These are phyloP conservation scores for Thuidium tamariscinum DNA, from an alignment of 225 moss, liverwort and hornwort genomes.

Conservation along the genomic window DNA sequence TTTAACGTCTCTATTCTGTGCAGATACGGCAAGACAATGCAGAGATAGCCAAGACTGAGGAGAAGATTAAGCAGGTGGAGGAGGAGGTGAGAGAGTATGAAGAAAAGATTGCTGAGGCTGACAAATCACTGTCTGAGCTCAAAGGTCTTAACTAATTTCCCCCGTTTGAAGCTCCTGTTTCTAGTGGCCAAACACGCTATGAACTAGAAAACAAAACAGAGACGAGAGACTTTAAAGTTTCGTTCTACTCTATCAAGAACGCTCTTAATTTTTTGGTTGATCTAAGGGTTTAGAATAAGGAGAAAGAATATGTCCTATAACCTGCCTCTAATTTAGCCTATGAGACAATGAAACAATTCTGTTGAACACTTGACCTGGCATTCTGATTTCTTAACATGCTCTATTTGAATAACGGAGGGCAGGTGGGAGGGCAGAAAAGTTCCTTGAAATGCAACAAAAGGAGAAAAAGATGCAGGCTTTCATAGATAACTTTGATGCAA, in stretches of 20 bases:
- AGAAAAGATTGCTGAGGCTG: constrained; percentile 28
- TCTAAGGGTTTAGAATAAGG: not conserved
- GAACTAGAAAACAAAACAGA: not conserved
- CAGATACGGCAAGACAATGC: constrained; percentile 56
- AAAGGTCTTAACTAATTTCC: constrained; percentile 24
- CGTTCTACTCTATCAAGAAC: not conserved
- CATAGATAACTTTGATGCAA: constrained; percentile 61
- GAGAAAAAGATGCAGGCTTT: constrained; percentile 77
- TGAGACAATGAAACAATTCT: not conserved
- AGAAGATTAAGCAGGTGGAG: constrained; percentile 34
- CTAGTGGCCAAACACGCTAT: not conserved
- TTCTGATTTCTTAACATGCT: not conserved
- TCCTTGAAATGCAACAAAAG: constrained; percentile 79
- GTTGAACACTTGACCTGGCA: not conserved
- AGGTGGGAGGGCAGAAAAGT: constrained; percentile 81
- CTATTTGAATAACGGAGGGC: not conserved
- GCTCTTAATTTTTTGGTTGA: not conserved
- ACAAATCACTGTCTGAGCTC: constrained; percentile 35
- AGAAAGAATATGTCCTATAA: not conserved
- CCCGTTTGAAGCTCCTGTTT: not conserved
- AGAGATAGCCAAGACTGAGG: constrained; percentile 33
- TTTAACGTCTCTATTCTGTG: not conserved
- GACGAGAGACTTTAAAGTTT: not conserved
- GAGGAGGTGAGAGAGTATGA: constrained; percentile 34
- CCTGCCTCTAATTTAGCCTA: not conserved